A percentile compares a stretch with the other conserved stretches of the same genome.
These are phyloP conservation scores for Cenchrus americanus DNA, from an alignment of 176 grass and related monocot genomes.

Conservation along the genomic window DNA sequence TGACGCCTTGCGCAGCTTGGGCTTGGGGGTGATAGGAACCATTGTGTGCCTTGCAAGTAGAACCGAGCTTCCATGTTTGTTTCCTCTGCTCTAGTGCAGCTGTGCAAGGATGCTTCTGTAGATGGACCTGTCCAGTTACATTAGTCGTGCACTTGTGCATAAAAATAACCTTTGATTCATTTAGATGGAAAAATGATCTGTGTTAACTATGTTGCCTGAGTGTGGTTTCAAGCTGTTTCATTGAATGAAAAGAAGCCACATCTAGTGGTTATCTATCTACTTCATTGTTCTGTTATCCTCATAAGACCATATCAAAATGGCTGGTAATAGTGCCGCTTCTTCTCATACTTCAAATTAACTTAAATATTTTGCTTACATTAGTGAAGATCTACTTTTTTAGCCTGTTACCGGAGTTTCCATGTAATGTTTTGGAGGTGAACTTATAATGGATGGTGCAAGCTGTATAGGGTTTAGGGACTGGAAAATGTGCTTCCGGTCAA, in stretches of 20 bases:
- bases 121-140: neutral
- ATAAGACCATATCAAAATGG: neutral
- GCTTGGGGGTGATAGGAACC: constrained; percentile 4
- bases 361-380: neutral
- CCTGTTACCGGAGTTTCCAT: neutral
- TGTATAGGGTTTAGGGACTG: neutral
- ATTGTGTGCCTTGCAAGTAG: neutral
- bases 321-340: neutral
- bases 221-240: neutral
- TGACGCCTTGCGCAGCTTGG: neutral
- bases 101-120: neutral
- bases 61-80: neutral
- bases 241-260: neutral
- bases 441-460: neutral
- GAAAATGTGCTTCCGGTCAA: neutral
- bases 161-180: neutral
- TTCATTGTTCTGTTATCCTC: neutral
- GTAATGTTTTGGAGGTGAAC: neutral
- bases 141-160: neutral
- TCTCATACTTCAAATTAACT: neutral
- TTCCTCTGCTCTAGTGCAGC: neutral
- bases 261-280: neutral
- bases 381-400: neutral
- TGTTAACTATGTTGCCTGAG: neutral
- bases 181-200: neutral